These are phyloP conservation scores for Auriculariales sp. DNA, from an alignment of 768 basidiomycete genomes.

Conservation along the genomic window DNA sequence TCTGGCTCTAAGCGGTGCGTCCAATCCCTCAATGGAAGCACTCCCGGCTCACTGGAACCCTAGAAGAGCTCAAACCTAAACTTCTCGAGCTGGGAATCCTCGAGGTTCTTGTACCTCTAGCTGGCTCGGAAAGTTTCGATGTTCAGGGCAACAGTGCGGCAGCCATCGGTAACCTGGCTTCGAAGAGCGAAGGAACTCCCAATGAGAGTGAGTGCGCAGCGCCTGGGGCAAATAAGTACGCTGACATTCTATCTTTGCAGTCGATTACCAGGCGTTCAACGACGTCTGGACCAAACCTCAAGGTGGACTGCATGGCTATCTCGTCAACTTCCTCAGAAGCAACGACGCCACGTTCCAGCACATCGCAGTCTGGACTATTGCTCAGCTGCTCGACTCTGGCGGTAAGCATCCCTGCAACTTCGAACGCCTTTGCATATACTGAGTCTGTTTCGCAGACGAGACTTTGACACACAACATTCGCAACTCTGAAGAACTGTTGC, in stretches of 20 bases:
- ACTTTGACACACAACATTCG: constrained; percentile 86
- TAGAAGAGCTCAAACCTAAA: constrained; percentile 94
- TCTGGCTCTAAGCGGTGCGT: constrained; percentile 81
- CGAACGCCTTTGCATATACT: neutral
- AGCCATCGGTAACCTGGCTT: constrained; percentile 92
- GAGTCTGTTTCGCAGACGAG: constrained; percentile 38
- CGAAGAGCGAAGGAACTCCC: constrained; percentile 50
- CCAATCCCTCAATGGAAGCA: too few species aligned
- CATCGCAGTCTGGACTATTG: constrained; percentile 98
- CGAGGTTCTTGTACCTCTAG: constrained; percentile 91
- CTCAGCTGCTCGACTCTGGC: constrained; percentile 92
- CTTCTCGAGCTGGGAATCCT: constrained; percentile 96
- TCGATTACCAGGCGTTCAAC: constrained; percentile 91
- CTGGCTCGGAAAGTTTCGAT: constrained; percentile 90
- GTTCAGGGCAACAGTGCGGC: constrained; percentile 98
- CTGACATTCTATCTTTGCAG: neutral
- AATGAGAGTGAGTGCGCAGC: neutral
- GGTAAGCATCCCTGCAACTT: constrained; percentile 26
- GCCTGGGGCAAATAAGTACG: neutral
- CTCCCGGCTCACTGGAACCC: too few species aligned
- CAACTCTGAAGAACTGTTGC: constrained; percentile 61
- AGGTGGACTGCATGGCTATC: constrained; percentile 90
- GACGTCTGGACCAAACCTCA: constrained; percentile 98
- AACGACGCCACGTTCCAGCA: constrained; percentile 97
- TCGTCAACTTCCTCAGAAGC: constrained; percentile 86